Evolutionary conservation across 139 green algal species (phyloP), one percentile per base, ranked within the genome.

Genomic region (Volvox africanus): DNA sequence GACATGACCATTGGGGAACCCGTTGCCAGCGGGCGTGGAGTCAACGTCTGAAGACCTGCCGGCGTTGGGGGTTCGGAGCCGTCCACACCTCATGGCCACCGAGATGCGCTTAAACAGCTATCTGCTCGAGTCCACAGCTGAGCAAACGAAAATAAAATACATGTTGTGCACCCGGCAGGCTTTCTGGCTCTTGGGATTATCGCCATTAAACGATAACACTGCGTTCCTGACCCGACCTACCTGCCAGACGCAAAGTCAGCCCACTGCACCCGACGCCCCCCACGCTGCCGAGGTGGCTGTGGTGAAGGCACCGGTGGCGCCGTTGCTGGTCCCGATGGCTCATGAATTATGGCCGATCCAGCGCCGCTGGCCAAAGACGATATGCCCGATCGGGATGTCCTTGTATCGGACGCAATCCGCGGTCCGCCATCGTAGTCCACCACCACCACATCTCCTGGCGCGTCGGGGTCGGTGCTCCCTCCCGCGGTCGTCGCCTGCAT

Each of bases 201-300:
- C 44, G 44, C 44, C 44, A 55, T 55, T 55, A 9, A 55, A 55
- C 44, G 5, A 55, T 9, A 55, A 55, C 44, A 5, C 44, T 55
- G 44, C 5, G 44, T 55, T 55, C n/a, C 71, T 2, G 12, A 73
- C 5, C 17, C 37, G 22, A 65, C 62, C 36, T 18, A 78, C 68
- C 84, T 62, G 84, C 61, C 24, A 16, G 67, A 17, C 26, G 67
- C 68, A 2, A 82, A 89, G 44, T 89, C 85, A 44, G 85, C 85
- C 85, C 85, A 89, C 44, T 89, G 85, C 85, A 89, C 85, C 28
- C 85, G 37, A n/a, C 85, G 85, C 18, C 89, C 73, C 30, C 81
- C 71, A 12, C 88, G 61, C 35, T 68, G 73, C 75, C 73, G 61
- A n/a, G 16, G 67, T 33, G 28, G 37, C 69, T 3, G 12, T 32